Percentiles rank a stretch among this genome's conserved stretches.
phyloP scores from a whole-genome alignment of 768 basidiomycete species.

The Tulasnella sp. region DNA sequence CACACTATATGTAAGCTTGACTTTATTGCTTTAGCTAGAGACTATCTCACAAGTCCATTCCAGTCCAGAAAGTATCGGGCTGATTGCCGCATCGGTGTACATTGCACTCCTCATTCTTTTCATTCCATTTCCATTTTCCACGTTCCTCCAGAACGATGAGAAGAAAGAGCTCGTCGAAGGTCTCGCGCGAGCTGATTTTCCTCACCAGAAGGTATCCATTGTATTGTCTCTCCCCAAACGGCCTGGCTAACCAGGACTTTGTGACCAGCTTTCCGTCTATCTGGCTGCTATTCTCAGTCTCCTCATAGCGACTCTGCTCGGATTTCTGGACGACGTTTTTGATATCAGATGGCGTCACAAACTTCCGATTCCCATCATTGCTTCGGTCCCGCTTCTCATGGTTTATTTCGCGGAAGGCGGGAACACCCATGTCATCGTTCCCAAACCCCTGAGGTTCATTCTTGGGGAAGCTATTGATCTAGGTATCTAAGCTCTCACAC shows the following conservation, averaged over 20 bases:
- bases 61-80: constrained; percentile 90
- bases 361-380: constrained; percentile 91
- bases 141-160: constrained; percentile 22
- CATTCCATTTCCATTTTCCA: constrained; percentile 90
- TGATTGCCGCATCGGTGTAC: constrained; percentile 83
- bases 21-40: neutral
- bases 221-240: neutral
- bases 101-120: constrained; percentile 80
- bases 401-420: constrained; percentile 95
- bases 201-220: constrained; percentile 47
- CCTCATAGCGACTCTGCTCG: constrained; percentile 84
- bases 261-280: constrained; percentile 69
- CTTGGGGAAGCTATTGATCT: constrained; percentile 76
- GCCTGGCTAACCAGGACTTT: neutral
- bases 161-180: constrained; percentile 38
- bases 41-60: constrained; percentile 2
- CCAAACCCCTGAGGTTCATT: constrained; percentile 61
- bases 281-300: constrained; percentile 87
- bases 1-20: constrained; percentile 49
- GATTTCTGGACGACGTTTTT: constrained; percentile 94
- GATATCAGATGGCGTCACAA: constrained; percentile 99
- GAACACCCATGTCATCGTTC: constrained; percentile 87
- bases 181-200: constrained; percentile 54
- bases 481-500: constrained; percentile 38
- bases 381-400: constrained; percentile 86